These are phyloP conservation scores for Kluyveromyces lactis DNA, from an alignment of 805 yeast species.

Conservation along the genomic window DNA sequence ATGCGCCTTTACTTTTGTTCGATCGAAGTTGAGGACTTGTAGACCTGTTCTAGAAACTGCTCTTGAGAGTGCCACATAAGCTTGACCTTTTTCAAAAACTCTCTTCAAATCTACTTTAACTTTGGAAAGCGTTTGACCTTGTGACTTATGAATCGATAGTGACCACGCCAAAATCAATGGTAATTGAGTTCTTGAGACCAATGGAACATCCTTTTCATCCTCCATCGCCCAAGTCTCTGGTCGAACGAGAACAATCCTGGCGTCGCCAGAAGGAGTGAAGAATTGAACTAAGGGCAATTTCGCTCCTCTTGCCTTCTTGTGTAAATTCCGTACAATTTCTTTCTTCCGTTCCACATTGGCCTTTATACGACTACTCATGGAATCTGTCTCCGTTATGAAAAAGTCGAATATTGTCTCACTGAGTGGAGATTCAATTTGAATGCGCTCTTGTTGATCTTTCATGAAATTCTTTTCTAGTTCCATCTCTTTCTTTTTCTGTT, in stretches of 20 bases:
- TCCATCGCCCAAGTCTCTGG: slow-evolving; percentile 79
- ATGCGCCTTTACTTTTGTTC: slow-evolving; percentile 58
- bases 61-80: slow-evolving; percentile 90
- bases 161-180: slow-evolving; percentile 97
- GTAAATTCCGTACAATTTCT: slow-evolving; percentile 35
- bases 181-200: slow-evolving; percentile 69
- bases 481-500: slow-evolving; percentile 11
- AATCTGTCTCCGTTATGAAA: slow-evolving; percentile 22
- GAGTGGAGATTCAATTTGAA: slow-evolving; percentile 14
- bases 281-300: slow-evolving; percentile 75
- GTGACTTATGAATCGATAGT: slow-evolving; percentile 88
- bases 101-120: slow-evolving; percentile 69
- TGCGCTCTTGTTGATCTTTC: slow-evolving; percentile 6
- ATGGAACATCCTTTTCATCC: slow-evolving; percentile 57
- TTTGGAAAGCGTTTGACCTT: slow-evolving; percentile 78
- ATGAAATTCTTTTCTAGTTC: slow-evolving; percentile 19
- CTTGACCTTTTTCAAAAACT: slow-evolving; percentile 88
- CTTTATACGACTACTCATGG: slow-evolving; percentile 21
- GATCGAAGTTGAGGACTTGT: slow-evolving; percentile 69
- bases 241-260: slow-evolving; percentile 68
- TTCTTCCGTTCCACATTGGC: slow-evolving; percentile 41
- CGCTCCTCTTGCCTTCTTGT: slow-evolving; percentile 35
- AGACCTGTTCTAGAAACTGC: slow-evolving; percentile 79
- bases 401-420: slow-evolving; percentile 46
- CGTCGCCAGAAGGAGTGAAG: slow-evolving; percentile 56